These are phyloP conservation scores for Backusella liffmaniae DNA, from an alignment of 192 early-diverging fungal genomes.

Conservation along the genomic window DNA sequence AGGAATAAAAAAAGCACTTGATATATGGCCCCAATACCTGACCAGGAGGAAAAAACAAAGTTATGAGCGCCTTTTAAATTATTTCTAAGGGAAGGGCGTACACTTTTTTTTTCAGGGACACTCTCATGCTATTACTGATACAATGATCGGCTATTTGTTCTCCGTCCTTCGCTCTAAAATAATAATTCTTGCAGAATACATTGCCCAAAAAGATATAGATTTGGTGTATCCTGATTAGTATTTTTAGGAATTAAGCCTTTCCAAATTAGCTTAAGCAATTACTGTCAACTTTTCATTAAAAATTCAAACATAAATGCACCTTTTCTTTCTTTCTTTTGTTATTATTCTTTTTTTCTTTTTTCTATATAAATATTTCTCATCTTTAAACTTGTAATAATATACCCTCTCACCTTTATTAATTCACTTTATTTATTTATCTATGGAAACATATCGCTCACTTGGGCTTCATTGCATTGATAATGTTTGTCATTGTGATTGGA, in stretches of 20 bases:
- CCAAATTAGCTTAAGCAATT: not conserved
- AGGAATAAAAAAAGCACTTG: not conserved
- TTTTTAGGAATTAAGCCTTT: not conserved
- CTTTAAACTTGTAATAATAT: not conserved
- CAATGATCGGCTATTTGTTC: not conserved
- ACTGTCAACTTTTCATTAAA: not conserved
- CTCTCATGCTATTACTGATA: not conserved
- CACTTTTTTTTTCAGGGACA: not conserved
- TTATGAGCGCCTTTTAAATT: not conserved
- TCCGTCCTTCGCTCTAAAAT: not conserved
- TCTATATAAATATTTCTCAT: not conserved
- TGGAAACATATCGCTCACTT: not conserved
- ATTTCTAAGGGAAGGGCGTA: not conserved
- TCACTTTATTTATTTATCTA: not conserved
- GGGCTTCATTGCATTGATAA: slow-evolving; percentile 5
- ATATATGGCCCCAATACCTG: not conserved
- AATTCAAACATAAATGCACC: not conserved
- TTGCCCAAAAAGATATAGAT: not conserved
- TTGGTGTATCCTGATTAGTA: not conserved
- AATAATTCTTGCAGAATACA: not conserved
- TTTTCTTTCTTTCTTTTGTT: not conserved
- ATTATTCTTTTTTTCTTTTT: not conserved
- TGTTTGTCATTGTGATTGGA: slow-evolving; percentile 22
- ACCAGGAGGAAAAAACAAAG: not conserved
- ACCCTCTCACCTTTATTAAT: not conserved